phyloP scores from a whole-genome alignment of 176 grass and related monocot genomes.

The Carex littledalei region DNA sequence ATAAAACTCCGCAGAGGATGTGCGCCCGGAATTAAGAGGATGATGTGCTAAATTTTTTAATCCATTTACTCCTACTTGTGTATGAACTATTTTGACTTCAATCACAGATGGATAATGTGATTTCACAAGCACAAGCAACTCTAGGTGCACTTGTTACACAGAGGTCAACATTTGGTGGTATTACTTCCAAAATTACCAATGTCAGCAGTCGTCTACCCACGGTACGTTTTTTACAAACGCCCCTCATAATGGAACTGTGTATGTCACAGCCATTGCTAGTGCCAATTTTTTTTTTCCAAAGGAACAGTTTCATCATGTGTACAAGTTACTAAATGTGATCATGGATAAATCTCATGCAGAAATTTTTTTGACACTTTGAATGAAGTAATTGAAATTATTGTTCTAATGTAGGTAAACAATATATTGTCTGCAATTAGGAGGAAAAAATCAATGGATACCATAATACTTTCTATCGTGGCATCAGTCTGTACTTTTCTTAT shows the following conservation, averaged over 20 bases:
- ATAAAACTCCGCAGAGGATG: no score
- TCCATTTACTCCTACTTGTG: not conserved
- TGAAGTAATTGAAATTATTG: no score
- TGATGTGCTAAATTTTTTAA: not conserved
- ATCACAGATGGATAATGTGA: constrained; percentile 85
- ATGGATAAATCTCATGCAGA: not conserved
- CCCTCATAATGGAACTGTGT: not conserved
- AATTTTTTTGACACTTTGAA: no score
- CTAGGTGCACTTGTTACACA: constrained; percentile 80
- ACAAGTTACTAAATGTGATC: not conserved
- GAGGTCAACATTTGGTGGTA: constrained; percentile 87
- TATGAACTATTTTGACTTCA: not conserved
- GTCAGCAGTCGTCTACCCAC: constrained; percentile 85
- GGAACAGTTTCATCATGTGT: not conserved
- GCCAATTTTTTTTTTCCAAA: not conserved
- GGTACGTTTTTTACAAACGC: constrained; percentile 31
- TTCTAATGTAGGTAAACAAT: constrained; percentile 53
- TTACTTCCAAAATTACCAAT: constrained; percentile 81
- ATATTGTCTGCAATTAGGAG: constrained; percentile 71
- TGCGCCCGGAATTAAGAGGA: not conserved
- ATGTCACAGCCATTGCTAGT: not conserved
- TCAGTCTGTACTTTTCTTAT: constrained; percentile 87
- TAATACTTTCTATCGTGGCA: constrained; percentile 80
- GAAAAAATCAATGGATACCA: constrained; percentile 98
- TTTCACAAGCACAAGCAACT: constrained; percentile 95